phyloP scores from a whole-genome alignment of 129 eudicot species.

The Arctium minus region DNA sequence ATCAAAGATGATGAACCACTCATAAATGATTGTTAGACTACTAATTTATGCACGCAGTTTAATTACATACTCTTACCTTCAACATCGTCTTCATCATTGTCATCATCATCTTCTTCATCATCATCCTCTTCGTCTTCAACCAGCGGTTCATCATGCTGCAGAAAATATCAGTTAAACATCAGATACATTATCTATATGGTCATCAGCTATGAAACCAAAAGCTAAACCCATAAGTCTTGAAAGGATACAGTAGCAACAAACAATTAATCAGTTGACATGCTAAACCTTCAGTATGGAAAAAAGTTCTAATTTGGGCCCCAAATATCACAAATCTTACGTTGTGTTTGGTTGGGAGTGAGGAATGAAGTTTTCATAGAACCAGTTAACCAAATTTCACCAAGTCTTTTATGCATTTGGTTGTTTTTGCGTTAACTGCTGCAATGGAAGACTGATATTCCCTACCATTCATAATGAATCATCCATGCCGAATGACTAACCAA shows the following conservation, averaged over 20 bases:
- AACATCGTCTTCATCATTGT: slow-evolving; percentile 48
- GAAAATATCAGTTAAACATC: slow-evolving; percentile 9
- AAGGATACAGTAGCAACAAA: background rate
- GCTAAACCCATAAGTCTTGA: background rate
- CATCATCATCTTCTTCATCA: slow-evolving; percentile 55
- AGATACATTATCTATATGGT: background rate
- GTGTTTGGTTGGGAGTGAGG: background rate
- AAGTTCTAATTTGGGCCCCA: background rate
- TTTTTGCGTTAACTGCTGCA: background rate
- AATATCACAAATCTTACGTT: background rate
- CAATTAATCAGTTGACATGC: background rate
- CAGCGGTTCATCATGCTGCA: slow-evolving; percentile 56
- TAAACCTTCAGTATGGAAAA: background rate
- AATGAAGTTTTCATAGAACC: background rate
- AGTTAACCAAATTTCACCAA: background rate
- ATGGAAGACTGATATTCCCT: background rate
- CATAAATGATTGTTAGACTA: background rate
- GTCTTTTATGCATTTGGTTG: background rate
- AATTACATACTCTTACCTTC: slow-evolving; percentile 43
- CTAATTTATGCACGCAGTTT: background rate
- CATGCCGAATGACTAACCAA: background rate
- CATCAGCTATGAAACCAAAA: background rate
- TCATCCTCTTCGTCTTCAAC: slow-evolving; percentile 61
- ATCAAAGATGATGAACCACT: background rate
- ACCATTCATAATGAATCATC: background rate